These are phyloP conservation scores for Atkinsonella texensis DNA, from an alignment of 2,329 filamentous ascomycete genomes.

Conservation along the genomic window DNA sequence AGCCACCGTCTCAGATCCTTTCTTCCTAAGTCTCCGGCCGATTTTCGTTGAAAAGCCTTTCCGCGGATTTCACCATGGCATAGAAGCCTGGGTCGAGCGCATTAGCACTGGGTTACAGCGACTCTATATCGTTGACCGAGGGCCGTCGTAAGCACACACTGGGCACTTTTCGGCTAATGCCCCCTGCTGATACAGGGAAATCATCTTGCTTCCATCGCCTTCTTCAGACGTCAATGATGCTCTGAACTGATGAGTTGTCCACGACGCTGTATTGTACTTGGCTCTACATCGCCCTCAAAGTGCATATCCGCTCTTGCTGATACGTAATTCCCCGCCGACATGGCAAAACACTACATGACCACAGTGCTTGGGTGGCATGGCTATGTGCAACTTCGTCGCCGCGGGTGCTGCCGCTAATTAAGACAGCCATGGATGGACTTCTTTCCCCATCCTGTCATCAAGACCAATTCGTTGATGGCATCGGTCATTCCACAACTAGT, in stretches of 20 bases:
- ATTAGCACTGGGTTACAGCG: constrained; percentile 5
- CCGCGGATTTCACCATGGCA: background rate
- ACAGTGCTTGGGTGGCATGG: constrained; percentile 40
- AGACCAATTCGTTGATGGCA: constrained; percentile 10
- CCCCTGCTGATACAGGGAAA: constrained; percentile 30
- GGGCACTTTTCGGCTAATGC: constrained; percentile 29
- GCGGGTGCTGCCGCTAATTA: constrained; percentile 40
- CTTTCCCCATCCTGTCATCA: no score
- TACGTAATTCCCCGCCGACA: no score
- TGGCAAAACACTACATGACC: constrained; percentile 38
- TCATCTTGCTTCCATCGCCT: constrained; percentile 32
- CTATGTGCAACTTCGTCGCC: constrained; percentile 44
- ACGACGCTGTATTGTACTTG: background rate
- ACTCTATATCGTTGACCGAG: constrained; percentile 3
- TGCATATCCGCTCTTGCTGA: no score
- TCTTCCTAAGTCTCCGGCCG: background rate
- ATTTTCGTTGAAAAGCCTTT: no score
- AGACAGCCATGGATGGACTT: constrained; percentile 25
- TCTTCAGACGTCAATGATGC: constrained; percentile 14
- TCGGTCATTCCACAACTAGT: constrained; percentile 33
- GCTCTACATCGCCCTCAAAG: no score
- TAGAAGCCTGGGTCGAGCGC: constrained; percentile 2
- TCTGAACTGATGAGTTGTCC: constrained; percentile 33
- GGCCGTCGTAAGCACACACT: constrained; percentile 17
- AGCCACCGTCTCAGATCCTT: background rate